Evolutionary conservation across 192 early-diverging fungal species (phyloP).

Genomic region (Gamsiella multidivaricata): DNA sequence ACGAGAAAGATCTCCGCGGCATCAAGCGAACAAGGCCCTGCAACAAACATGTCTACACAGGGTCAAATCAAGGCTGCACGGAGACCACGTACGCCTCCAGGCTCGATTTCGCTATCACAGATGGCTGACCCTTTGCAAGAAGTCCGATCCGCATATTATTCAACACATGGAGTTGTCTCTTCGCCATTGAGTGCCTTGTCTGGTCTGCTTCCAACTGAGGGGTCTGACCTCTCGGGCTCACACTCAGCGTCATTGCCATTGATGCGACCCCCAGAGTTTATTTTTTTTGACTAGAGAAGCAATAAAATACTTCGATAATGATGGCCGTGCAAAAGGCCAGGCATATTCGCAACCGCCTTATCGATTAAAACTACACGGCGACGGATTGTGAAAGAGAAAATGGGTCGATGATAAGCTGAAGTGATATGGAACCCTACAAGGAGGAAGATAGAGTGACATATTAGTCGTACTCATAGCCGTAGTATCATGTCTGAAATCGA

Average conservation of each 20-base stretch:
- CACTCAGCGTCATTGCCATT: not conserved
- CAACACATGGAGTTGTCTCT: not conserved
- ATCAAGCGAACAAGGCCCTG: too few relatives aligned
- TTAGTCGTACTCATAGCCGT: too few relatives aligned
- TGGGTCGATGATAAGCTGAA: too few relatives aligned
- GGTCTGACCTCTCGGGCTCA: not conserved
- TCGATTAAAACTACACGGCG: too few relatives aligned
- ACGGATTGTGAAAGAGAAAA: too few relatives aligned
- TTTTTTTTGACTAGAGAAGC: slow-evolving; percentile 45
- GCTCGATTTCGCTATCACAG: slow-evolving; percentile 40
- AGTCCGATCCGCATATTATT: slow-evolving; percentile 6
- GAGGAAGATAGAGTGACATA: too few relatives aligned
- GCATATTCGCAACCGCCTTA: too few relatives aligned
- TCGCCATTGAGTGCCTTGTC: not conserved
- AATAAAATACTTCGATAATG: too few relatives aligned
- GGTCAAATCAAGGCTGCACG: not conserved
- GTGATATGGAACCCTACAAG: too few relatives aligned
- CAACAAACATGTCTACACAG: not conserved
- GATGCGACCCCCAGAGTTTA: slow-evolving; percentile 33
- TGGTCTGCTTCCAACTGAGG: too few relatives aligned
- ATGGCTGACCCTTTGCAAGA: slow-evolving; percentile 1
- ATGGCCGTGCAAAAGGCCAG: too few relatives aligned
- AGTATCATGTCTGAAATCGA: too few relatives aligned
- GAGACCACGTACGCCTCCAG: slow-evolving; percentile 32
- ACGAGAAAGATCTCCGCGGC: not conserved